Base-by-base conservation (phyloP, 441 rosid genomes). In the Adansonia rubrostipa region DNA sequence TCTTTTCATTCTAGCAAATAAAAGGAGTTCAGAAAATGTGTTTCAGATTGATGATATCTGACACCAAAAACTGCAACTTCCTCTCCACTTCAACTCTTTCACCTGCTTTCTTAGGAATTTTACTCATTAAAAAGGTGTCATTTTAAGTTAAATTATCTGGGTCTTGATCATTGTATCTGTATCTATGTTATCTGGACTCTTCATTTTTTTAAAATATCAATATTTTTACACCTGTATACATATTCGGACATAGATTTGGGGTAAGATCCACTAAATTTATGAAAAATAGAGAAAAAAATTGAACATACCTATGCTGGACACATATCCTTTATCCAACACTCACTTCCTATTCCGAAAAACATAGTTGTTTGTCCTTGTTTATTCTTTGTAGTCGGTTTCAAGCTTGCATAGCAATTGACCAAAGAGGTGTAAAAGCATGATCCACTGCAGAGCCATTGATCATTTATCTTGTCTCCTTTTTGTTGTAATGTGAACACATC, bases 401-500 rank as follows among this genome's bases (percentile, higher is more conserved):
- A 75, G 58, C 24, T 63, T 70, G 48, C 33, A 2, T 33, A 47
- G 36, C 56, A 54, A 51, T 75, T 17, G 58, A 73, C 60, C 40
- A 20, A 22, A 56, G 74, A 65, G 33, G 3, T 47, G 66, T 22
- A 8, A 71, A 63, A 75, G 71, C 74, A 48, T 57, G 48, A 64
- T 58, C 24, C 33, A 19, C 15, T 54, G 22, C 45, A 22, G 20
- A 11, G 65, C 40, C 14, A 3, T 47, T 68, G n/a, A 20, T 10
- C 19, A 45, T 17, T 24, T 9, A 15, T 63, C 61, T 36, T 71
- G 54, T 61, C 76, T 61, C 75, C 75, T 24, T 45, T 61, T 28
- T 28, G 33, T 28, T 58, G 77, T 20, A 73, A 58, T 73, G 77
- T 73, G 44, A 75, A 62, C 48, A 22, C 58, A 47, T 15, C 42